Evolutionary conservation across 2,329 filamentous ascomycete species (phyloP).

Genomic region (Fusarium tuaranense): DNA sequence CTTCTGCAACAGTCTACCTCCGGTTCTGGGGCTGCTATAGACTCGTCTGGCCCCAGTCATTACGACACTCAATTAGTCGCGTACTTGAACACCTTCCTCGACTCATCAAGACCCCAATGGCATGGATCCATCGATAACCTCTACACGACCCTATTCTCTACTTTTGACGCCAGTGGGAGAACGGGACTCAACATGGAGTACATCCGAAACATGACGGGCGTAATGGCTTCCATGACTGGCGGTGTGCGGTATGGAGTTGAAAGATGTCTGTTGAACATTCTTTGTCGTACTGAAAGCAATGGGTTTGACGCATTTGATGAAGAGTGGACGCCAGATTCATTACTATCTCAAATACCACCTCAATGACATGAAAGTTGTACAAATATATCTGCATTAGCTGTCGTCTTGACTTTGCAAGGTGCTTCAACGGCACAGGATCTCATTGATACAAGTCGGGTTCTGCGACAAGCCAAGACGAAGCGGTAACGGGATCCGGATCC

Average conservation of each 20-base stretch:
- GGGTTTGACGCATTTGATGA: slow-evolving; percentile 2
- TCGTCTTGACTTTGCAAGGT: neutral
- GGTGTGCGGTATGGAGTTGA: slow-evolving; percentile 3
- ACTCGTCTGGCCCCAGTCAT: neutral
- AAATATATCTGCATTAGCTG: neutral
- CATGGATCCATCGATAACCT: neutral
- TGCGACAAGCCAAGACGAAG: neutral
- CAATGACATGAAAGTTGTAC: neutral
- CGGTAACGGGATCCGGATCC: neutral
- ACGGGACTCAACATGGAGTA: neutral
- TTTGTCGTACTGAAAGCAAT: slow-evolving; percentile 5
- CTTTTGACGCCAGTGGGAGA: neutral
- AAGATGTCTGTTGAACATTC: neutral
- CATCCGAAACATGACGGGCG: neutral
- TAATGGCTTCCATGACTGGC: neutral
- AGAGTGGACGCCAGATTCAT: slow-evolving; percentile 15
- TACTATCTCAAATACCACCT: slow-evolving; percentile 27
- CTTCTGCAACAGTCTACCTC: neutral
- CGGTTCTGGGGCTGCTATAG: rapidly evolving
- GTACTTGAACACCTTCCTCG: slow-evolving; percentile 4
- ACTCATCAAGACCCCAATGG: neutral
- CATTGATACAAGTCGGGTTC: neutral
- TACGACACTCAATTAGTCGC: neutral
- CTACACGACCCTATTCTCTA: neutral
- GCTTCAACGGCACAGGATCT: neutral